Percentiles rank a stretch among this genome's conserved stretches.
Evolutionary conservation across 805 yeast species (phyloP).

Genomic region (Limtongozyma cylindracea): DNA sequence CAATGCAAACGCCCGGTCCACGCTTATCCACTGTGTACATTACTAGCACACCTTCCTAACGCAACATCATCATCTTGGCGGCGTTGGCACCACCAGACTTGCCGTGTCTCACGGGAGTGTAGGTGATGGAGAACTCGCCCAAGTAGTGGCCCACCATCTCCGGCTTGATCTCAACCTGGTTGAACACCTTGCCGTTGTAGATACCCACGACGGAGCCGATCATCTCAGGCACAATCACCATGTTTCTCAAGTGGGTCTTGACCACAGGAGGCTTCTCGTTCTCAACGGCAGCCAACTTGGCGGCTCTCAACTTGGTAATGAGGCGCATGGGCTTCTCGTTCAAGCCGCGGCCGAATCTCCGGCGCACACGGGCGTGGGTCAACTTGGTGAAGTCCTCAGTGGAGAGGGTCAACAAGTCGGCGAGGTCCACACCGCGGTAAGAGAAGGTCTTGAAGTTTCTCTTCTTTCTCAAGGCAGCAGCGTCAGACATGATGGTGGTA

Average conservation of each 20-base stretch:
- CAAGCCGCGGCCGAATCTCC: slow-evolving; percentile 98
- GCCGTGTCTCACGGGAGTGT: slow-evolving; percentile 99
- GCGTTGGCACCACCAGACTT: slow-evolving; percentile 83
- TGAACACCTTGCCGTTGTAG: slow-evolving; percentile 99
- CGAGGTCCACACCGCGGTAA: slow-evolving; percentile 96
- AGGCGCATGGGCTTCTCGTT: slow-evolving; percentile 88
- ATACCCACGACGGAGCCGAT: slow-evolving; percentile 96
- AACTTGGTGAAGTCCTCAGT: slow-evolving; percentile 93
- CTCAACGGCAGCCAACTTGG: slow-evolving; percentile 70
- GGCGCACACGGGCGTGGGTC: slow-evolving; percentile 97
- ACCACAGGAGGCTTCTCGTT: slow-evolving; percentile 95
- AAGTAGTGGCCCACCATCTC: slow-evolving; percentile 99
- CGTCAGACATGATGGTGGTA: slow-evolving; percentile 9
- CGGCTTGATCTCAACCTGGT: slow-evolving; percentile 95
- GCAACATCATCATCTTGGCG: too few species aligned
- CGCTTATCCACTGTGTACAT: too few species aligned
- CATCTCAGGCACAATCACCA: slow-evolving; percentile 98
- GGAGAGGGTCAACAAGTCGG: slow-evolving; percentile 77
- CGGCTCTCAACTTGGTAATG: slow-evolving; percentile 93
- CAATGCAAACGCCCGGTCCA: too few species aligned
- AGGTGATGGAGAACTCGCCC: slow-evolving; percentile 99
- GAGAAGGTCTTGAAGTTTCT: slow-evolving; percentile 91
- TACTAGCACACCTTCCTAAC: too few species aligned
- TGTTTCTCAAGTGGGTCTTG: slow-evolving; percentile 98
- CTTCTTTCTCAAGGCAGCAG: slow-evolving; percentile 30